Conservation (phyloP, 352 stramenopile genomes). For the Globisporangium okanoganense region DNA sequence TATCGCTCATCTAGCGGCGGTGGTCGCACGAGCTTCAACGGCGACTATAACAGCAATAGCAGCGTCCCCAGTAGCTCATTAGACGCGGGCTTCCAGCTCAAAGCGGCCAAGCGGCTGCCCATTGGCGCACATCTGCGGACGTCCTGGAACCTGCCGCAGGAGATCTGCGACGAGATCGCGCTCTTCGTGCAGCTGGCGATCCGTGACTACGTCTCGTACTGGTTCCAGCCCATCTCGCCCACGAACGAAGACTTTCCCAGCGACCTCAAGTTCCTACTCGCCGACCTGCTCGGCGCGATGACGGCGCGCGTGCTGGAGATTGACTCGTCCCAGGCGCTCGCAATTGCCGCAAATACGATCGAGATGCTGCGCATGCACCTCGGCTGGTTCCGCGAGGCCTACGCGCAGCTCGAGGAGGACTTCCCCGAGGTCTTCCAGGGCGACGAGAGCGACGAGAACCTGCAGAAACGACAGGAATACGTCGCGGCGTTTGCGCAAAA, state of each 20-base stretch:
- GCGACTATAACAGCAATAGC: neutral
- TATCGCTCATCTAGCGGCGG: slow-evolving; percentile 18
- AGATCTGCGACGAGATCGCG: slow-evolving; percentile 65
- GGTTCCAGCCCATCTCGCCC: slow-evolving; percentile 59
- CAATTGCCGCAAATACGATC: slow-evolving; percentile 50
- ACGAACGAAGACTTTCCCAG: slow-evolving; percentile 59
- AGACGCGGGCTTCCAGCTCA: slow-evolving; percentile 49
- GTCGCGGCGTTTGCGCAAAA: slow-evolving; percentile 49
- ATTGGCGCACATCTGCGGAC: slow-evolving; percentile 60
- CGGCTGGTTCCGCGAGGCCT: slow-evolving; percentile 77
- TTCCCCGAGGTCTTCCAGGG: slow-evolving; percentile 51
- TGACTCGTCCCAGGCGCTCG: slow-evolving; percentile 63
- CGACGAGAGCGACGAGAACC: slow-evolving; percentile 47
- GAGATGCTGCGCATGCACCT: slow-evolving; percentile 71
- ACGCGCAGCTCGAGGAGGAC: slow-evolving; percentile 57
- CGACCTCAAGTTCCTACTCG: slow-evolving; percentile 63
- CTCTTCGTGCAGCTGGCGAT: slow-evolving; percentile 40
- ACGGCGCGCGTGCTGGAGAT: slow-evolving; percentile 59
- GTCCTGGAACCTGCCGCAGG: slow-evolving; percentile 42
- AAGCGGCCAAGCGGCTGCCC: slow-evolving; percentile 53
- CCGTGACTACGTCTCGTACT: slow-evolving; percentile 61
- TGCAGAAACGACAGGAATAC: slow-evolving; percentile 53
- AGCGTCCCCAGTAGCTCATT: neutral
- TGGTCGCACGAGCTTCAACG: slow-evolving; percentile 7
- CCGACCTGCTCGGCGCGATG: slow-evolving; percentile 55